Conservation (phyloP, 225 moss, liverwort and hornwort species). For the Sphagnum contortum region DNA sequence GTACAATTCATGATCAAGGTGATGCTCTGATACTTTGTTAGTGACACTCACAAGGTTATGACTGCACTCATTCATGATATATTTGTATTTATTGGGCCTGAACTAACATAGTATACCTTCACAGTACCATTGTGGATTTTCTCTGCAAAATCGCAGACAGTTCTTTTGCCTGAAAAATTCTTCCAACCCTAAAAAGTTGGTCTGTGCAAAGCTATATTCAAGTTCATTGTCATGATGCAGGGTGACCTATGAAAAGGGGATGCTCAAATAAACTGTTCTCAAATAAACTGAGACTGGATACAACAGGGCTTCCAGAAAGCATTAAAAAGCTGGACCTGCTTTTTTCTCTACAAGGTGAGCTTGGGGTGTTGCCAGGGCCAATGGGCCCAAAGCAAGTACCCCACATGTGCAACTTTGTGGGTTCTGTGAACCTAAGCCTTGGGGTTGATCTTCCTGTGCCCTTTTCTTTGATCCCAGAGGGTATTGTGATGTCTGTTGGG, state of each 20-base stretch:
- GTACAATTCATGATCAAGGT: no score
- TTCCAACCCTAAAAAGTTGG: no score
- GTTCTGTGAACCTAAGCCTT: constrained; percentile 52
- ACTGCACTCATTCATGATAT: no score
- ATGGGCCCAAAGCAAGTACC: constrained; percentile 5
- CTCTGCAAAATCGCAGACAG: no score
- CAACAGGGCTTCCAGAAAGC: constrained; percentile 59
- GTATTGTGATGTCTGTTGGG: constrained; percentile 53
- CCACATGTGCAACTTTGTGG: constrained; percentile 45
- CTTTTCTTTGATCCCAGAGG: constrained; percentile 64
- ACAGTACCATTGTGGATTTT: no score
- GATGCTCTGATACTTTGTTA: no score
- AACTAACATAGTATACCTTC: no score
- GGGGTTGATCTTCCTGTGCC: constrained; percentile 52
- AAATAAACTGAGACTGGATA: constrained; percentile 44
- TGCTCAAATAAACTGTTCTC: constrained; percentile 67
- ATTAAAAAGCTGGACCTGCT: constrained; percentile 50
- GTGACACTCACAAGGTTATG: no score
- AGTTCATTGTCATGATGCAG: constrained; percentile 21
- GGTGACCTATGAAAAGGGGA: constrained; percentile 52
- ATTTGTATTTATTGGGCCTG: no score
- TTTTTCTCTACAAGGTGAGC: constrained; percentile 39
- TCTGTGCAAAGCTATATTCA: no score
- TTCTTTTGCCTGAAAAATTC: no score
- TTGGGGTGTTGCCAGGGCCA: constrained; percentile 29